phyloP scores from a whole-genome alignment of 768 basidiomycete species.

The Daedalea quercina region DNA sequence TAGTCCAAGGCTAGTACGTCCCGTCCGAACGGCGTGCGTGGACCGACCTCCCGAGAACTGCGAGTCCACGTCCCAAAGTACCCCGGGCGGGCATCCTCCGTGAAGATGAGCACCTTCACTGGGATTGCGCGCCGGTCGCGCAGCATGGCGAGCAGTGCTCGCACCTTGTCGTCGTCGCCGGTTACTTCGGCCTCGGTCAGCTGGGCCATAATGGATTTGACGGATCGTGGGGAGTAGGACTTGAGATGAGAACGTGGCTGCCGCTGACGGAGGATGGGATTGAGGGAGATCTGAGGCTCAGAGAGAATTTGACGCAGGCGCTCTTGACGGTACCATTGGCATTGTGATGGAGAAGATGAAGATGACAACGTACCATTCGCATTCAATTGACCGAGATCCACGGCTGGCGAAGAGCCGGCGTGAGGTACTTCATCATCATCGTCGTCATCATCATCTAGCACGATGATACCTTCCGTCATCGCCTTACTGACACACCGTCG shows the following conservation, averaged over 20 bases:
- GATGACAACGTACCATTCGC: slow-evolving; percentile 30
- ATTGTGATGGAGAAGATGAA: no score
- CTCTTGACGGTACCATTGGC: slow-evolving; percentile 6
- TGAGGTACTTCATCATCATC: slow-evolving; percentile 6
- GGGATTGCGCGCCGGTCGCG: slow-evolving; percentile 56
- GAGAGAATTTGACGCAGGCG: slow-evolving; percentile 15
- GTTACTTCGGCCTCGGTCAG: slow-evolving; percentile 75
- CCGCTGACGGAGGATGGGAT: slow-evolving; percentile 25
- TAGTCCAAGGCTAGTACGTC: slow-evolving; percentile 82
- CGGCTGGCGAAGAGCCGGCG: slow-evolving; percentile 10
- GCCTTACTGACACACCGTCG: slow-evolving; percentile 13
- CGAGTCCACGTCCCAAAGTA: slow-evolving; percentile 95
- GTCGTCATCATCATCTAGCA: slow-evolving; percentile 49
- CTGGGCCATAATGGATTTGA: slow-evolving; percentile 48
- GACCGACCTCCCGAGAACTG: slow-evolving; percentile 68
- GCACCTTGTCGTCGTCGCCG: slow-evolving; percentile 64
- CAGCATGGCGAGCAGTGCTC: slow-evolving; percentile 55
- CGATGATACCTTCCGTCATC: slow-evolving; percentile 39
- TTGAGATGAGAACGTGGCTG: slow-evolving; percentile 21
- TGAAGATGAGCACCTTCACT: slow-evolving; percentile 79
- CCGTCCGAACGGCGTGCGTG: slow-evolving; percentile 75
- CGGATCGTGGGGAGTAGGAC: slow-evolving; percentile 25
- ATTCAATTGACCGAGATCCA: slow-evolving; percentile 23
- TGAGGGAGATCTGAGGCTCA: slow-evolving; percentile 11
- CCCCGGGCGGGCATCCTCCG: slow-evolving; percentile 80